Conservation (phyloP, 2,329 filamentous ascomycete genomes). For the Fusarium pseudocircinatum region DNA sequence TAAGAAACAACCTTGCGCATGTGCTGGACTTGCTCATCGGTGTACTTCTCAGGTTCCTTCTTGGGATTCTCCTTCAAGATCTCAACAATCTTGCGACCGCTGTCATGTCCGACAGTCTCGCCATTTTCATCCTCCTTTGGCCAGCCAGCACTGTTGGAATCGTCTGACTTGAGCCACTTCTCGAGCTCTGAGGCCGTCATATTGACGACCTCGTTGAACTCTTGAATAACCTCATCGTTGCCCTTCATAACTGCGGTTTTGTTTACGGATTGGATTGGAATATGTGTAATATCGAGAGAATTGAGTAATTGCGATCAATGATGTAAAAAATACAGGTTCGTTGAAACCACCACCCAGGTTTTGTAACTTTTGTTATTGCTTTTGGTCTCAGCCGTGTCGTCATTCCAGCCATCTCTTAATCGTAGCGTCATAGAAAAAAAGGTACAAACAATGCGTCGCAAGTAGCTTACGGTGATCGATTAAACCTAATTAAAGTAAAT, state of each 20-base stretch:
- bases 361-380: constrained; percentile 16
- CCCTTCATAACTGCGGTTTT: constrained; percentile 37
- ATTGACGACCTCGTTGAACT: constrained; percentile 74
- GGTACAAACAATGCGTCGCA: background rate
- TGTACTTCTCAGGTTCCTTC: constrained; percentile 66
- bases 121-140: constrained; percentile 64
- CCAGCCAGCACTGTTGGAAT: constrained; percentile 69
- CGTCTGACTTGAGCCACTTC: constrained; percentile 68
- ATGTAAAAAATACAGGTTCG: background rate
- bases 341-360: background rate
- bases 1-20: constrained; percentile 73
- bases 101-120: constrained; percentile 72
- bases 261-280: background rate
- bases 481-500: background rate
- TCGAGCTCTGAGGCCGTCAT: constrained; percentile 70
- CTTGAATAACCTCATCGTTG: constrained; percentile 52
- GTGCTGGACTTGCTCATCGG: constrained; percentile 63
- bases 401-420: constrained; percentile 24
- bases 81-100: constrained; percentile 69
- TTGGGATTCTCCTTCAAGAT: constrained; percentile 70
- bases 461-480: constrained; percentile 8
- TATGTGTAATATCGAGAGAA: background rate
- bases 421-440: constrained; percentile 34
- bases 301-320: background rate
- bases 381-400: constrained; percentile 30